Conservation (phyloP, 2,329 filamentous ascomycete genomes). For the Diaporthe ampelina region DNA sequence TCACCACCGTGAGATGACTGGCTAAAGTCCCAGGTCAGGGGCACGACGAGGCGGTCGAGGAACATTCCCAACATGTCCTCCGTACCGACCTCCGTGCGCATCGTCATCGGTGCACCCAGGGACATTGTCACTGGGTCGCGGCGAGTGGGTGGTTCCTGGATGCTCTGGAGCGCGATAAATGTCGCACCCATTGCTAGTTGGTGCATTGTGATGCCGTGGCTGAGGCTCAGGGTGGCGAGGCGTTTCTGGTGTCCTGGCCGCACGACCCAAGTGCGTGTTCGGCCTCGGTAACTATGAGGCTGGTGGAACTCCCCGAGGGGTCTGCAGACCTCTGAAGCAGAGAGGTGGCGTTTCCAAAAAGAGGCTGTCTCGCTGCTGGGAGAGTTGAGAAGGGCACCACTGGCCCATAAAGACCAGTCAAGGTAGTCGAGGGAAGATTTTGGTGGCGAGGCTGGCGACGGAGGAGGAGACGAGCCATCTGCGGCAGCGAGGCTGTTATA, state of each 20-base stretch:
- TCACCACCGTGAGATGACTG: neutral
- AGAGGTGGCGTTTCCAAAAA: neutral
- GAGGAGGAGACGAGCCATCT: too few relatives aligned
- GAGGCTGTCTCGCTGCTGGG: neutral
- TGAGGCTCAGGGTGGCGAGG: neutral
- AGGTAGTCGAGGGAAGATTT: neutral
- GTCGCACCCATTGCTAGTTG: neutral
- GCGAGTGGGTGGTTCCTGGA: neutral
- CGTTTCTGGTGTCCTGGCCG: neutral
- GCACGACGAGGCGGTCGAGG: neutral
- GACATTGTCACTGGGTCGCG: neutral
- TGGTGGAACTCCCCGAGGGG: neutral
- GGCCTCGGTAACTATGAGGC: conserved; percentile 5
- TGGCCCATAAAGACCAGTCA: conserved; percentile 7
- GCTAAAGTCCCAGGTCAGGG: neutral
- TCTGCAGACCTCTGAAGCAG: neutral
- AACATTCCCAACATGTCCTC: conserved; percentile 13
- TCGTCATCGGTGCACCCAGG: neutral
- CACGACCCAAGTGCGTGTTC: neutral
- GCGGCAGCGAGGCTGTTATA: neutral
- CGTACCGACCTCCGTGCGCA: conserved; percentile 18
- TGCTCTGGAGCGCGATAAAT: neutral
- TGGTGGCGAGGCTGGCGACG: neutral
- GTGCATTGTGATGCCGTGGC: conserved; percentile 4
- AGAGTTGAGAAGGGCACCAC: neutral